Percentiles rank a stretch among this genome's conserved stretches.
Conservation (phyloP, 345 rosid species). For the Mallotus nudiflorus region DNA sequence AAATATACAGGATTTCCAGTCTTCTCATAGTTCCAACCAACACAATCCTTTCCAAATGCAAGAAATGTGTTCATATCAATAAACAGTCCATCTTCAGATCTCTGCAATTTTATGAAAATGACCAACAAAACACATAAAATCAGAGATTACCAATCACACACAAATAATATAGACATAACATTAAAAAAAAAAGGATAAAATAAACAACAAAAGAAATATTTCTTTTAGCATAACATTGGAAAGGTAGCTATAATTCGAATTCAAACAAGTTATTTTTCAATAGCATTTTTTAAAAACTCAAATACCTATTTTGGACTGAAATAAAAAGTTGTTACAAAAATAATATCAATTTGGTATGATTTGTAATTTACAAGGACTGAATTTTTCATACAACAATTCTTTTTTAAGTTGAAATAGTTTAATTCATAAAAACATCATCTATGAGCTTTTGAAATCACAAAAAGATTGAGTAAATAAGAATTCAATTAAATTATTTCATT, state of each 20-base stretch:
- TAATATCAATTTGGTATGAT: too few species aligned
- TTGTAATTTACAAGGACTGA: too few species aligned
- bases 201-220: background rate
- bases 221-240: background rate
- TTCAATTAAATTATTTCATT: too few species aligned
- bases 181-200: background rate
- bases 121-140: too few species aligned
- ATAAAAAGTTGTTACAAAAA: too few species aligned
- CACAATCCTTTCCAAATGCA: constrained; percentile 87
- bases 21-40: constrained; percentile 87
- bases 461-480: too few species aligned
- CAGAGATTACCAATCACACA: background rate
- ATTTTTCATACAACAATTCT: too few species aligned
- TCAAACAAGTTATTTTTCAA: background rate
- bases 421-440: too few species aligned
- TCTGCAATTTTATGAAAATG: constrained; percentile 44
- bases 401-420: too few species aligned
- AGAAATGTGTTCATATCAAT: constrained; percentile 87
- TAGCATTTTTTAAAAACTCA: too few species aligned
- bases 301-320: too few species aligned
- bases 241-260: background rate
- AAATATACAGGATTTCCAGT: constrained; percentile 87
- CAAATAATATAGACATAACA: background rate
- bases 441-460: too few species aligned
- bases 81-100: constrained; percentile 88